Evolutionary conservation across 257 asterid species (phyloP), one percentile per base, ranked within the genome.

Genomic region (Petunia axillaris): DNA sequence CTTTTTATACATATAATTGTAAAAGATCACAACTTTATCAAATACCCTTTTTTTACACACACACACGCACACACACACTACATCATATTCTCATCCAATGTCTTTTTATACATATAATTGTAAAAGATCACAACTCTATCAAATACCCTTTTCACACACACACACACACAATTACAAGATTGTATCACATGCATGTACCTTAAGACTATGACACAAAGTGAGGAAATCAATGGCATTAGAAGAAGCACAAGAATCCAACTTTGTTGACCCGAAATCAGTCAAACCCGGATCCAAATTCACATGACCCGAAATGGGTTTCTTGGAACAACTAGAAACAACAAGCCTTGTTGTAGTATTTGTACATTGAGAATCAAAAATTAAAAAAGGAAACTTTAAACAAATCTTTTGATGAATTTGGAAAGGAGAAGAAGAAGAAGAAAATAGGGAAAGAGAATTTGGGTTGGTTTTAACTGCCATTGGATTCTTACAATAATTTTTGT

Each of bases 221-320:
- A 93, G 96, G 82, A 95, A 95, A 91, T 93, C 97, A 89, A 95
- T 95, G 85, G 94, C 91, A 59, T 87, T 66, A 39, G 93, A 87
- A 78, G 93, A 87, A 53, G 93, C 84, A 15, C 94, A 68, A 63
- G 54, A 67, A 85, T 85, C 36, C 82, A 85, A 55, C 76, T 59
- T 82, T 78, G 67, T 86, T 35, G 86, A 48, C n/a, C 84, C 91
- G 70, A 60, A 68, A 74, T 83, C 92, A 76, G 87, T 6, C 40
- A 46, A 80, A 70, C 64, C 55, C 55, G 82, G 85, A 87, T 80
- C 94, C 89, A 84, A 75, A 53, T 86, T 78, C 85, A 87, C 57
- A 54, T 92, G 89, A 85, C 87, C 96, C 81, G 88, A 79, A 81
- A 88, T 82, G 82, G 94, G 91, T 59, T 86, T 89, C 52, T 87